Evolutionary conservation across 106 monocot genomes (phyloP), one percentile per base, ranked within the genome.

Genomic region (Apostasia ramifera): DNA sequence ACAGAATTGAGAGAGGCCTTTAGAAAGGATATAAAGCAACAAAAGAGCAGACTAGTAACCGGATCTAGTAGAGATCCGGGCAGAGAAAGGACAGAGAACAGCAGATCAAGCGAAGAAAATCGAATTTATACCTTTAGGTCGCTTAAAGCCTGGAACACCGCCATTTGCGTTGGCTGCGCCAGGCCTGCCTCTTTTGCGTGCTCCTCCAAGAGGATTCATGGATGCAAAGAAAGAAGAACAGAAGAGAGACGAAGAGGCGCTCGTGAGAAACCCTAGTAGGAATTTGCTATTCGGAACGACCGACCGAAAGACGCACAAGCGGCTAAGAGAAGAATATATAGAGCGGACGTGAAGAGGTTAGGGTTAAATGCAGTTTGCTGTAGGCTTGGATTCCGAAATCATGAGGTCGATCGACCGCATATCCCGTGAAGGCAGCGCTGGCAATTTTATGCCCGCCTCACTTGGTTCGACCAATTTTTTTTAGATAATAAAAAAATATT

Each of bases 111-210:
- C 14, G 26, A 8, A 65, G n/a, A 47, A 14, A n/a, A 48, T 65
- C 46, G 37, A 3, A 13, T 40, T 3, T 38, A 9, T 76, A 76
- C 75, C 75, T 69, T 62, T 77, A n/a, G 55, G 2, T 44, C 69
- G 54, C 53, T 70, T 77, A 37, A 39, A 41, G 39, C 55, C 54
- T 38, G 43, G 52, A 61, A 69, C 37, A 49, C 74, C 74, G 6
- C 74, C 75, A 53, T 76, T 76, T 13, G 68, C 68, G 46, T 68
- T 69, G 61, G 75, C 61, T 4, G 15, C 68, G 51, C 69, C 59
- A 2, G 60, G 60, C 69, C 75, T 68, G 15, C 75, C 69, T 52
- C 75, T 76, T 61, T 76, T 76, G 37, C 74, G 55, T 11, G 74
- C 47, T 41, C 12, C 66, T 1, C 61, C 53, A 52, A 76, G 54